These are phyloP conservation scores for Nicotiana paniculata DNA, from an alignment of 257 asterid genomes.

Conservation along the genomic window DNA sequence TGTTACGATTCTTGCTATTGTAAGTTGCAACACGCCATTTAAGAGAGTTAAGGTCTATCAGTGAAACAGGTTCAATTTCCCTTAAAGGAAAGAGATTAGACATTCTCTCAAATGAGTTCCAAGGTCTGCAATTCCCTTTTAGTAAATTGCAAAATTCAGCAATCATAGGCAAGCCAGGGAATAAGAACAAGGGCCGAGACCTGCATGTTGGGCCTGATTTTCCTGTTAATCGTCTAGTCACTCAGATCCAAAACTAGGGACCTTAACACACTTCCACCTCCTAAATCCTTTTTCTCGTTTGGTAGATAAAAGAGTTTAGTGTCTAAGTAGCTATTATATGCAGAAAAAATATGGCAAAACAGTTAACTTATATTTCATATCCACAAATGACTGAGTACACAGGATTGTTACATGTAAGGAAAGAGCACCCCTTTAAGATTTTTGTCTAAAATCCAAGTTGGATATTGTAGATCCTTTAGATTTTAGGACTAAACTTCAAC, in stretches of 20 bases:
- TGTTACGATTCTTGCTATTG: not conserved
- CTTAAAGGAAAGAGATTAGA: not conserved
- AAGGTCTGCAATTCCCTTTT: not conserved
- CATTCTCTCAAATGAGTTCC: not conserved
- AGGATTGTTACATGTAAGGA: not conserved
- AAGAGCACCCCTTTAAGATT: not conserved
- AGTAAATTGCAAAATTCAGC: not conserved
- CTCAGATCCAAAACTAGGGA: not conserved
- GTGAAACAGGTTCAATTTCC: not conserved
- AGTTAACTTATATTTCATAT: not conserved
- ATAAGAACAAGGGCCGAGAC: not conserved
- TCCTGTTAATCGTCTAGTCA: not conserved
- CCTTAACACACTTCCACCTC: not conserved
- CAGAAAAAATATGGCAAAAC: not conserved
- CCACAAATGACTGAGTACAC: not conserved
- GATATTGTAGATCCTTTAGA: constrained; percentile 1
- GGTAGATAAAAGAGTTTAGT: not conserved
- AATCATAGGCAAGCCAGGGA: not conserved
- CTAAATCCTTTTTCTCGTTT: not conserved
- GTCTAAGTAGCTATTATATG: not conserved
- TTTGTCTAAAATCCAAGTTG: not conserved
- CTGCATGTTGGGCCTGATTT: not conserved
- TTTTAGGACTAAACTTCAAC: constrained; percentile 39
- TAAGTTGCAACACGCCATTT: not conserved
- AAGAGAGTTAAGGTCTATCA: not conserved